A percentile compares a stretch with the other conserved stretches of the same genome.
Evolutionary conservation across 192 early-diverging fungal genomes (phyloP).

Genomic region (Rhizophagus sp.): DNA sequence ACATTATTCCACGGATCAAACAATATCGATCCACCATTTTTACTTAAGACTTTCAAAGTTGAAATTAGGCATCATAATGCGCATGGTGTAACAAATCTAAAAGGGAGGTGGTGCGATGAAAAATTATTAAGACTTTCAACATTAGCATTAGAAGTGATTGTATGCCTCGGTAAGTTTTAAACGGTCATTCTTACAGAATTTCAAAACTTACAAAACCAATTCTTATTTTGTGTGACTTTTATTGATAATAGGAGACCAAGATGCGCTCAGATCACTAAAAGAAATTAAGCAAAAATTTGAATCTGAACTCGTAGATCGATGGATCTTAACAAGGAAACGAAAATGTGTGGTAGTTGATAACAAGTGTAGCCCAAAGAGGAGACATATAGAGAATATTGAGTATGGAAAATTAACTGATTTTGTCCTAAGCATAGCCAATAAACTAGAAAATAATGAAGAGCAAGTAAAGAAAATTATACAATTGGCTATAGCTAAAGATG

Average conservation of each 20-base stretch:
- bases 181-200: neutral
- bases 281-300: conserved; percentile 9
- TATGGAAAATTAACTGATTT: conserved; percentile 3
- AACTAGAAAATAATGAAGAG: conserved; percentile 13
- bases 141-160: neutral
- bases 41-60: neutral
- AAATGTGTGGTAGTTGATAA: neutral
- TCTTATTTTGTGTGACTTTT: neutral
- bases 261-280: neutral
- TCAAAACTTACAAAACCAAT: neutral
- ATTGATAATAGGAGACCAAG: conserved; percentile 15
- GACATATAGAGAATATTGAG: neutral
- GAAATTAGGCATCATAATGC: conserved; percentile 18
- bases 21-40: neutral
- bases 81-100: conserved; percentile 2
- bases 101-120: conserved; percentile 13
- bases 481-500: conserved; percentile 8
- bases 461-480: neutral
- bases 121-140: conserved; percentile 14
- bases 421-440: neutral
- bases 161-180: conserved; percentile 16
- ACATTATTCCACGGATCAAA: neutral
- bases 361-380: neutral
- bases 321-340: conserved; percentile 1
- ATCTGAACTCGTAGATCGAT: neutral